Base-by-base conservation (phyloP, 2,329 filamentous ascomycete species). In the Bipolaris zeicola region DNA sequence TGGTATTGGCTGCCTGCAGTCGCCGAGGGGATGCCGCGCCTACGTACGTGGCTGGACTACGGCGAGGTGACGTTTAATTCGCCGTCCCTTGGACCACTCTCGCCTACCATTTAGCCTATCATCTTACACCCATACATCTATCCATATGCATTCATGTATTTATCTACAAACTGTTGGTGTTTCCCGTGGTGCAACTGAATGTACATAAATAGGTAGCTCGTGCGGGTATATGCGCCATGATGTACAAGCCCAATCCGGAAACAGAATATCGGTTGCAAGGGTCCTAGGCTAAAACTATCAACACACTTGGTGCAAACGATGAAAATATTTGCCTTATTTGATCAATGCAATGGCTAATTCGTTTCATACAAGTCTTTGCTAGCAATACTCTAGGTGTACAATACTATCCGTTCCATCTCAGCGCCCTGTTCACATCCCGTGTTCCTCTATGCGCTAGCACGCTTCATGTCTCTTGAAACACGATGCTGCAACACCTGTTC, bases 21-120 rank as follows among this genome's bases (percentile, higher is more conserved):
- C 41, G 48, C 53, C 53, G 48, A 56, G 33, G 34, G 34, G 14
- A 56, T 56, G 53, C 53, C 48, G 53, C 41, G 28, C 31, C 37
- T 50, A 56, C 49, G 48, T 47, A 41, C 36, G 42, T 56, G 53
- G 53, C 53, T 36, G 26, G 20, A 36, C 28, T 22, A 37, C 48
- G 37, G 50, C 53, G 52, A 22, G 28, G 28, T 31, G 22, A 28
- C 45, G 34, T 28, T n/a, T 28, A 26, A 48, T 48, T 36, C 14
- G 34, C 34, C n/a, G 11, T 47, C 4, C 7, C 14, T 38, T 45
- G 8, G 16, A 14, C 7, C 20, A 28, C 26, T 7, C 42, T 31
- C 10, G 26, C 42, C 42, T 13, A 11, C 24, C 26, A 31, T 43
- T 43, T 44, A 28, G 24, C 41, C 41, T 31, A 44, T 11, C 34